Percentiles rank a stretch among this genome's conserved stretches.
Evolutionary conservation across 495 filamentous ascomycete genomes (phyloP).

Genomic region (Amorphotheca resinae): DNA sequence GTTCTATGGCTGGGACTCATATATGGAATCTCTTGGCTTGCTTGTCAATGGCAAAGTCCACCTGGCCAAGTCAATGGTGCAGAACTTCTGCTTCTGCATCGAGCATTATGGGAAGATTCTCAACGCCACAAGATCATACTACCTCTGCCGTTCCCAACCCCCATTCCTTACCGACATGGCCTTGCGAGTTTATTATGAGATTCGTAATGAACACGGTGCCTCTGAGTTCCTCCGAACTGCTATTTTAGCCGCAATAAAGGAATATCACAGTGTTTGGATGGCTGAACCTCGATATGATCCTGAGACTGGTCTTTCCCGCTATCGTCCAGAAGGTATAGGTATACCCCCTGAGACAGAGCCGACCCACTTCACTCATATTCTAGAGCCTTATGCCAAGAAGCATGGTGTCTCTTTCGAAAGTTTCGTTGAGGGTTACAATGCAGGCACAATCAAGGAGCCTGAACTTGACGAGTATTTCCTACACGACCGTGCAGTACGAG

Average conservation of each 20-base stretch:
- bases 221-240: constrained; percentile 65
- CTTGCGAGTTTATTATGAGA: constrained; percentile 74
- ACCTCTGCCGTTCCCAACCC: constrained; percentile 83
- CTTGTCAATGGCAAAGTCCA: constrained; percentile 69
- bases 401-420: constrained; percentile 66
- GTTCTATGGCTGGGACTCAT: constrained; percentile 93
- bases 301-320: constrained; percentile 73
- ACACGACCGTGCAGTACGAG: constrained; percentile 86
- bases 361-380: constrained; percentile 73
- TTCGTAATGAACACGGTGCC: constrained; percentile 64
- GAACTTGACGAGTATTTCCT: constrained; percentile 89
- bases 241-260: constrained; percentile 87
- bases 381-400: constrained; percentile 78
- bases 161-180: constrained; percentile 98
- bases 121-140: constrained; percentile 93
- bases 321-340: constrained; percentile 78
- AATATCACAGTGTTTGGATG: constrained; percentile 89
- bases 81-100: constrained; percentile 95
- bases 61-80: constrained; percentile 83
- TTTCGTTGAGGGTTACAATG: constrained; percentile 80
- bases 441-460: constrained; percentile 63
- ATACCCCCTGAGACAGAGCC: constrained; percentile 92
- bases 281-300: constrained; percentile 66
- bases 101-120: constrained; percentile 96
- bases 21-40: constrained; percentile 87